A percentile compares a stretch with the other conserved stretches of the same genome.
Evolutionary conservation across 2,329 filamentous ascomycete genomes (phyloP).

Genomic region (Phialemonium atrogriseum): DNA sequence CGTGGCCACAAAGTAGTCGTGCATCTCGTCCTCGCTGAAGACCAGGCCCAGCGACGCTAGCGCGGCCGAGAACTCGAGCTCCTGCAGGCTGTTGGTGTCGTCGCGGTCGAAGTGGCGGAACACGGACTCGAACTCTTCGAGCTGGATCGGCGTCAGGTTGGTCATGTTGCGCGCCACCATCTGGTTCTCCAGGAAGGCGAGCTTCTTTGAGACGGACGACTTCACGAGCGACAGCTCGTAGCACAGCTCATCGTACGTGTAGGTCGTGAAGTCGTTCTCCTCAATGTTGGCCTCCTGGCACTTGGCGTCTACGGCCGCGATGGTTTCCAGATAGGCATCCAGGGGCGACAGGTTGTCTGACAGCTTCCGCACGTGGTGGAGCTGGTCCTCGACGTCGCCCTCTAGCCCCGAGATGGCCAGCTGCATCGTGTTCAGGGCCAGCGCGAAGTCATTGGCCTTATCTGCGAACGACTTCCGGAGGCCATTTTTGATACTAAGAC

Average conservation of each 20-base stretch:
- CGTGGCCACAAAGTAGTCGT: conserved; percentile 86
- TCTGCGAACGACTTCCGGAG: conserved; percentile 90
- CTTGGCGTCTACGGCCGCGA: conserved; percentile 76
- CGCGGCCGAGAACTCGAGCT: conserved; percentile 92
- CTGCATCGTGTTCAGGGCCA: conserved; percentile 90
- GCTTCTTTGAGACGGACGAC: conserved; percentile 88
- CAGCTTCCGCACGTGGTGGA: conserved; percentile 77
- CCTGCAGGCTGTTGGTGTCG: conserved; percentile 78
- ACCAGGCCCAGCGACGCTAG: conserved; percentile 91
- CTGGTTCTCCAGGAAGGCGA: conserved; percentile 95
- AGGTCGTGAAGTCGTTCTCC: conserved; percentile 99
- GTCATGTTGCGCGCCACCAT: conserved; percentile 98
- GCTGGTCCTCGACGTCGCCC: conserved; percentile 91
- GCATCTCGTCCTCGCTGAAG: conserved; percentile 97
- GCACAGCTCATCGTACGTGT: conserved; percentile 90
- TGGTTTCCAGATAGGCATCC: conserved; percentile 84
- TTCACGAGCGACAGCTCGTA: conserved; percentile 92
- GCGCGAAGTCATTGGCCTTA: conserved; percentile 95
- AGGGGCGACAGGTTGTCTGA: conserved; percentile 80
- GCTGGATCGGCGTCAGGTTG: conserved; percentile 92
- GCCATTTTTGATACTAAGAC: conserved; percentile 77
- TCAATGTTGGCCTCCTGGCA: conserved; percentile 97
- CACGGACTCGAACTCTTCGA: conserved; percentile 97
- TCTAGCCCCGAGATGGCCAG: conserved; percentile 94
- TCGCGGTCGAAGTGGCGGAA: conserved; percentile 98